phyloP scores from a whole-genome alignment of 805 yeast species.

The Wickerhamiella shivajii region DNA sequence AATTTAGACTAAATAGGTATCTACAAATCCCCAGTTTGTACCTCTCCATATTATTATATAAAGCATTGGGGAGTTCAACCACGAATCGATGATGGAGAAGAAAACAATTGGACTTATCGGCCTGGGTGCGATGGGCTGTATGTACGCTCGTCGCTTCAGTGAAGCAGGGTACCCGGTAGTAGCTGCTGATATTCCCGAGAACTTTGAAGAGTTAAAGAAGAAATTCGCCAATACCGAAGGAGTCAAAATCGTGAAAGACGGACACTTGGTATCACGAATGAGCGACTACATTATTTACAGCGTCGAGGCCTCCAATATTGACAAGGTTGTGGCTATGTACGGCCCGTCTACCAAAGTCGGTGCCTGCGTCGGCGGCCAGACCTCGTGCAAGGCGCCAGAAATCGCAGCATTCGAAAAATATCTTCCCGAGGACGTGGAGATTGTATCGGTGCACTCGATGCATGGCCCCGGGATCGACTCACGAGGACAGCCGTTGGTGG shows the following conservation, averaged over 20 bases:
- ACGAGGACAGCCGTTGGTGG: constrained; percentile 82
- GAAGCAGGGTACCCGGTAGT: constrained; percentile 62
- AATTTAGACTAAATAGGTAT: too few species aligned
- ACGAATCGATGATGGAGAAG: too few species aligned
- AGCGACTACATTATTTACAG: constrained; percentile 79
- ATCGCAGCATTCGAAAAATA: constrained; percentile 66
- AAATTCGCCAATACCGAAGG: constrained; percentile 23
- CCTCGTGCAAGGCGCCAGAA: constrained; percentile 88
- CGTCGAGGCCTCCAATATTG: constrained; percentile 83
- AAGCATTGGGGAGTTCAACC: too few species aligned
- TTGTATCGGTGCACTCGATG: constrained; percentile 75
- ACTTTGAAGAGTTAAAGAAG: constrained; percentile 32
- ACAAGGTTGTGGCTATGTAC: constrained; percentile 52
- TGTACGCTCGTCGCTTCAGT: constrained; percentile 68
- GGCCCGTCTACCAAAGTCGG: constrained; percentile 79
- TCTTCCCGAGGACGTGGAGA: constrained; percentile 67
- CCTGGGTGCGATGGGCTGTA: constrained; percentile 88
- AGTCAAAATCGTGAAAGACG: constrained; percentile 51
- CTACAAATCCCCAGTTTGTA: too few species aligned
- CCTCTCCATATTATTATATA: too few species aligned
- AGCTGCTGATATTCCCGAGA: constrained; percentile 70
- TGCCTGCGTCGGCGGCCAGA: constrained; percentile 94
- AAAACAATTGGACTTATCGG: constrained; percentile 75
- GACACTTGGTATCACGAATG: constrained; percentile 66
- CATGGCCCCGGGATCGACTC: constrained; percentile 91